Conservation (phyloP, 768 basidiomycete species). For the Candolleomyces aberdarensis region DNA sequence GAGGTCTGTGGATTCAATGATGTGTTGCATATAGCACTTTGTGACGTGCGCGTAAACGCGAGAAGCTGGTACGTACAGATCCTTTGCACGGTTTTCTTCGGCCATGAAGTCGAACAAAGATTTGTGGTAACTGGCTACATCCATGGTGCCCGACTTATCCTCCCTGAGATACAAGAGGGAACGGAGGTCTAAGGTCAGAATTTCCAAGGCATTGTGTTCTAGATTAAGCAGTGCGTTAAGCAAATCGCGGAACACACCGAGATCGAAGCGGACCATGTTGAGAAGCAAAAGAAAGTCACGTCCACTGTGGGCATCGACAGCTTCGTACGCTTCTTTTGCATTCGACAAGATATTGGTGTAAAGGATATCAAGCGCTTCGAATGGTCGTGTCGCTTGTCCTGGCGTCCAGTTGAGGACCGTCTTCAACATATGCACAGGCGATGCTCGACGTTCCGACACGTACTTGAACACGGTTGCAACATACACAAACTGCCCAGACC, state of each 20-base stretch:
- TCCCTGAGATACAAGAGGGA: background rate
- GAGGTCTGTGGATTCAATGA: no score
- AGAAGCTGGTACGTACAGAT: no score
- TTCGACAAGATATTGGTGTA: background rate
- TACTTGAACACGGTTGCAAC: constrained; percentile 1
- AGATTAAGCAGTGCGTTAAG: no score
- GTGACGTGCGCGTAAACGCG: no score
- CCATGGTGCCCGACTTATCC: background rate
- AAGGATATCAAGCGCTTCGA: background rate
- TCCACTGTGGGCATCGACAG: background rate
- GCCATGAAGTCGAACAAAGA: background rate
- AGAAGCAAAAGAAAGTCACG: background rate
- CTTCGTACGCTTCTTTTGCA: background rate
- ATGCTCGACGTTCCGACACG: background rate
- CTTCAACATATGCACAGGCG: background rate
- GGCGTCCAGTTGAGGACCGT: background rate
- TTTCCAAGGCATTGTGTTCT: background rate
- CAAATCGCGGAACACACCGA: no score
- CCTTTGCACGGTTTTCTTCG: background rate
- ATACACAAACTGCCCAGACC: constrained; percentile 5
- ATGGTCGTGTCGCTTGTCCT: background rate
- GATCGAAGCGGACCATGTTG: no score
- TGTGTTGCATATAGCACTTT: no score
- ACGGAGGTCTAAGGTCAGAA: background rate
- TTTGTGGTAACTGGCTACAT: background rate